phyloP scores from a whole-genome alignment of 257 asterid genomes.

The Primulina huaijiensis region DNA sequence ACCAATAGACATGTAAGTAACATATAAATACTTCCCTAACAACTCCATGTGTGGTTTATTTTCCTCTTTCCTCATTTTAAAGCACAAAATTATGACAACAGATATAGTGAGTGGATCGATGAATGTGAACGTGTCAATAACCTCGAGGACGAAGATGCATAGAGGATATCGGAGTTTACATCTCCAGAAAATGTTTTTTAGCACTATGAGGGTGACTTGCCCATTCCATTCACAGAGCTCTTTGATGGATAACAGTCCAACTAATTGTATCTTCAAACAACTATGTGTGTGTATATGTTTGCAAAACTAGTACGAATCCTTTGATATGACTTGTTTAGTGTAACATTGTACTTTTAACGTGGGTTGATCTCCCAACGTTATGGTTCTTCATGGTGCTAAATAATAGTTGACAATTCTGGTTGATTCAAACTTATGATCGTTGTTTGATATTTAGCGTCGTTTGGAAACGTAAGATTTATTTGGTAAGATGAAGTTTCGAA shows the following conservation, averaged over 20 bases:
- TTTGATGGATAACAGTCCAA: neutral
- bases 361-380: neutral
- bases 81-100: conserved; percentile 23
- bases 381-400: neutral
- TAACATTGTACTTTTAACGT: neutral
- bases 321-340: neutral
- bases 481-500: neutral
- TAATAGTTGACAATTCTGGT: neutral
- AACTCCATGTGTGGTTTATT: neutral
- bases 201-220: neutral
- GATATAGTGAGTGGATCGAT: conserved; percentile 96
- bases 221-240: neutral
- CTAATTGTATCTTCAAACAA: neutral
- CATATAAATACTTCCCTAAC: neutral
- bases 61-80: neutral
- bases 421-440: neutral
- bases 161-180: conserved; percentile 14
- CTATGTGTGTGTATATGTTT: neutral
- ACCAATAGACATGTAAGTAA: conserved; percentile 72
- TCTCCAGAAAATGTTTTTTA: neutral
- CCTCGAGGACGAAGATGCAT: conserved; percentile 60
- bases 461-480: neutral
- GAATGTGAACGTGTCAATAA: conserved; percentile 89
- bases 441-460: neutral
- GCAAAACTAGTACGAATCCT: neutral